Conservation (phyloP, 2,329 filamentous ascomycete species). For the Aureobasidium sp. region DNA sequence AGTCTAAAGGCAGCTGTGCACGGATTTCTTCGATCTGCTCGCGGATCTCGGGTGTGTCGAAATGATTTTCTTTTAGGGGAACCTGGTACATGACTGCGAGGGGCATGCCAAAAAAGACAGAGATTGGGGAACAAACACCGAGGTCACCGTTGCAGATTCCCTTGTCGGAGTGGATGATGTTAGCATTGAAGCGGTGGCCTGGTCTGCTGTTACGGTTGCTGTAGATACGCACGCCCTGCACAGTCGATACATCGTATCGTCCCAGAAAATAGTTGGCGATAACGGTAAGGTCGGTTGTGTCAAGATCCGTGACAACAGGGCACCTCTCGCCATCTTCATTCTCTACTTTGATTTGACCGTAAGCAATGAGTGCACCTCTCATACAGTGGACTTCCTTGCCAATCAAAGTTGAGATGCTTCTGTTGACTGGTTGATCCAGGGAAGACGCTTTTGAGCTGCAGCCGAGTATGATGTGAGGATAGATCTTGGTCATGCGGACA, state of each 20-base stretch:
- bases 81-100: background rate
- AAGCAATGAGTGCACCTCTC: background rate
- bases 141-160: too few relatives aligned
- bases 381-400: background rate
- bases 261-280: background rate
- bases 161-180: too few relatives aligned
- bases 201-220: background rate
- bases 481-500: background rate
- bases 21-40: background rate
- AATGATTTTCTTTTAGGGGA: accelerated
- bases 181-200: too few relatives aligned
- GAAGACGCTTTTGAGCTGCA: background rate
- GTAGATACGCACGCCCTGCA: background rate
- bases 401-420: background rate
- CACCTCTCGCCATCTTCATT: background rate
- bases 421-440: background rate
- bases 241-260: background rate
- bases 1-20: background rate
- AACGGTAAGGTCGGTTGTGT: background rate
- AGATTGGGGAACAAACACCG: background rate
- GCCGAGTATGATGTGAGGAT: background rate
- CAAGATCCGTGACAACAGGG: background rate
- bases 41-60: background rate
- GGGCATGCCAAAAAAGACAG: background rate
- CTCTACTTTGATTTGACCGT: background rate